Conservation (phyloP, 768 basidiomycete genomes). For the Candolleomyces aberdarensis region DNA sequence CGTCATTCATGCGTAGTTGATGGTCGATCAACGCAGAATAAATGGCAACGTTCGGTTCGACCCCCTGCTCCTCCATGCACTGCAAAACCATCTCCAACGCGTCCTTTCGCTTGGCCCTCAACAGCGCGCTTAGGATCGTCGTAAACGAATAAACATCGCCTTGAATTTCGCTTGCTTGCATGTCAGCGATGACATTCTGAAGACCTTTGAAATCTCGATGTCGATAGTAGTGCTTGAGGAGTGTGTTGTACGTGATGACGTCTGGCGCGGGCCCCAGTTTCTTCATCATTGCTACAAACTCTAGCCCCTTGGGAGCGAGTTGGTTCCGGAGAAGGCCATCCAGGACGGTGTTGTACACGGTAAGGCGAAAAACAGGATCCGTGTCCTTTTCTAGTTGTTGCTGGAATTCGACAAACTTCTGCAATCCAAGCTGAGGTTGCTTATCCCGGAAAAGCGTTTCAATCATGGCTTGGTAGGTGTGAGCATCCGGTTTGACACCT, state of each 20-base stretch:
- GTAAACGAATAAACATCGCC: slow-evolving; percentile 89
- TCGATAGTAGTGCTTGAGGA: slow-evolving; percentile 66
- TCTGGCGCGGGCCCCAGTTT: slow-evolving; percentile 59
- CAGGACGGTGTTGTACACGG: slow-evolving; percentile 74
- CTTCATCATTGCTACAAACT: slow-evolving; percentile 43
- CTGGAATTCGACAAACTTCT: slow-evolving; percentile 50
- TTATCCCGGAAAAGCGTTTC: slow-evolving; percentile 53
- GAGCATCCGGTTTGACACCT: slow-evolving; percentile 54
- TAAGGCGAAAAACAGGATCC: slow-evolving; percentile 25
- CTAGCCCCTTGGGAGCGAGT: slow-evolving; percentile 36
- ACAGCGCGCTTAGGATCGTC: slow-evolving; percentile 74
- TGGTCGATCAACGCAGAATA: slow-evolving; percentile 80
- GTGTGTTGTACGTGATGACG: slow-evolving; percentile 75
- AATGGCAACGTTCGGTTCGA: slow-evolving; percentile 71
- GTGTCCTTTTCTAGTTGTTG: slow-evolving; percentile 15
- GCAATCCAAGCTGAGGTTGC: slow-evolving; percentile 48
- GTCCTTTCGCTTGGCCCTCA: slow-evolving; percentile 64
- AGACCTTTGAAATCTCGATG: slow-evolving; percentile 62
- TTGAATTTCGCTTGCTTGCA: slow-evolving; percentile 49
- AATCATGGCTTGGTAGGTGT: slow-evolving; percentile 70
- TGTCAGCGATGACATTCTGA: slow-evolving; percentile 51
- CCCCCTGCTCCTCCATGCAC: slow-evolving; percentile 73
- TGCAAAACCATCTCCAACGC: slow-evolving; percentile 61
- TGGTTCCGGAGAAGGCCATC: slow-evolving; percentile 56
- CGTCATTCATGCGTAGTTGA: slow-evolving; percentile 56